phyloP scores from a whole-genome alignment of 139 green algal species.

The Yamagishiella unicocca region DNA sequence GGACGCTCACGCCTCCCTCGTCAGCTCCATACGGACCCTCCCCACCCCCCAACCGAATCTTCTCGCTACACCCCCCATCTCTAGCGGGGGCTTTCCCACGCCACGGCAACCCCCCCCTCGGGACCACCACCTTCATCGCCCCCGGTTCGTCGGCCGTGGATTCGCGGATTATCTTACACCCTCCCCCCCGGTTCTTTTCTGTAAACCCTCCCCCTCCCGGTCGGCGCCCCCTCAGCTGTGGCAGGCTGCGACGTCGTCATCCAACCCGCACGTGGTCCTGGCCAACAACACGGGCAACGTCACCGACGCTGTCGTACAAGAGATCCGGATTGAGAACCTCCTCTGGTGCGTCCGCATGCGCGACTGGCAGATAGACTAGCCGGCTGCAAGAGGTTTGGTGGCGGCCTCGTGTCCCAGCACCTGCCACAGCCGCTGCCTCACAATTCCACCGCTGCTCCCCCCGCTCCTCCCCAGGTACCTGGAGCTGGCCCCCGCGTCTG shows the following conservation, averaged over 20 bases:
- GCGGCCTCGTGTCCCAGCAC: too few relatives aligned
- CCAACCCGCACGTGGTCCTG: constrained; percentile 8
- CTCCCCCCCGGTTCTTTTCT: neutral
- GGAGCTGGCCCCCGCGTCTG: neutral
- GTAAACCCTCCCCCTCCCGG: neutral
- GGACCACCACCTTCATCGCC: too few relatives aligned
- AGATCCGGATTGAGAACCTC: neutral
- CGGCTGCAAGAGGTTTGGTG: too few relatives aligned
- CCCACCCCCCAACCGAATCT: too few relatives aligned
- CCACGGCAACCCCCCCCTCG: too few relatives aligned
- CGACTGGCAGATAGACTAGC: neutral
- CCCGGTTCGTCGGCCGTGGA: too few relatives aligned
- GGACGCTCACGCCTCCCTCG: too few relatives aligned
- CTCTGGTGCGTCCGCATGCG: neutral
- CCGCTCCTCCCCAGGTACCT: neutral
- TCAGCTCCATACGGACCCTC: too few relatives aligned
- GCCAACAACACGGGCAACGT: neutral
- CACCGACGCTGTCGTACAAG: neutral
- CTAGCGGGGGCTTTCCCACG: too few relatives aligned
- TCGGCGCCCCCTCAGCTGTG: constrained; percentile 31
- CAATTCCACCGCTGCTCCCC: neutral
- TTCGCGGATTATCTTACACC: too few relatives aligned
- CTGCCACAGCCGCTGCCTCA: too few relatives aligned
- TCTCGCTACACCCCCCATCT: too few relatives aligned
- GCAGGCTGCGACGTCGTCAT: neutral